Conservation (phyloP, 2,329 filamentous ascomycete species). For the Sordariomycetes sp. region DNA sequence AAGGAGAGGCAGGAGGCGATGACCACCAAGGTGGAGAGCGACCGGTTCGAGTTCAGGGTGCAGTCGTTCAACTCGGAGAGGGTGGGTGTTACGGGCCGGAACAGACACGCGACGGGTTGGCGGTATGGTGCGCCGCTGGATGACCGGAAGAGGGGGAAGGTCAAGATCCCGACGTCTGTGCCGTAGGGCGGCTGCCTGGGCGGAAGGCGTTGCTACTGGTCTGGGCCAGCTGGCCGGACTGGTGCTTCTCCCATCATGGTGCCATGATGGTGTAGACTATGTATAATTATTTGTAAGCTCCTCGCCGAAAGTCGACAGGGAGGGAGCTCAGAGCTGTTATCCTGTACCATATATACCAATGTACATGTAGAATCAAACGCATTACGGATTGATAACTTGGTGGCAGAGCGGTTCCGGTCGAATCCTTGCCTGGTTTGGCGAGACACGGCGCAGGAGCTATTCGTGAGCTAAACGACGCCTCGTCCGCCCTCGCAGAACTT, state of each 20-base stretch:
- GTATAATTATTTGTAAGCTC: not conserved
- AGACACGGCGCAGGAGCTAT: not conserved
- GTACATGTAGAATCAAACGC: not conserved
- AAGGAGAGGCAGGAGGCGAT: slow-evolving; percentile 22
- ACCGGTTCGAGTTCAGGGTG: slow-evolving; percentile 54
- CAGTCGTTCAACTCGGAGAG: slow-evolving; percentile 46
- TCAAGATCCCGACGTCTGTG: slow-evolving; percentile 59
- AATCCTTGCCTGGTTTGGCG: not conserved
- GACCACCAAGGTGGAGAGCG: slow-evolving; percentile 34
- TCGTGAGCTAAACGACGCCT: not conserved
- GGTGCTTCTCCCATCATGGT: not conserved
- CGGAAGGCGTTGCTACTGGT: not conserved
- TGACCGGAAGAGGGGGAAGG: slow-evolving; percentile 50
- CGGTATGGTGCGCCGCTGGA: slow-evolving; percentile 53
- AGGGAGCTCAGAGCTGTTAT: not conserved
- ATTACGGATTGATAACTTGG: not conserved
- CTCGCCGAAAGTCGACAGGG: not conserved
- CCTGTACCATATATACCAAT: not conserved
- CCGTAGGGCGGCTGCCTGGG: slow-evolving; percentile 20
- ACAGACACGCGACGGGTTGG: slow-evolving; percentile 43
- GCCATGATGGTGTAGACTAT: not conserved
- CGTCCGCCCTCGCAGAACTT: not conserved
- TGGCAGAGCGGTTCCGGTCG: not conserved
- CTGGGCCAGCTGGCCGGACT: no score
- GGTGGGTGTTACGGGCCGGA: slow-evolving; percentile 42